Evolutionary conservation across 768 basidiomycete genomes (phyloP), one percentile per base, ranked within the genome.

Genomic region (Lepiota brunneoincarnata): DNA sequence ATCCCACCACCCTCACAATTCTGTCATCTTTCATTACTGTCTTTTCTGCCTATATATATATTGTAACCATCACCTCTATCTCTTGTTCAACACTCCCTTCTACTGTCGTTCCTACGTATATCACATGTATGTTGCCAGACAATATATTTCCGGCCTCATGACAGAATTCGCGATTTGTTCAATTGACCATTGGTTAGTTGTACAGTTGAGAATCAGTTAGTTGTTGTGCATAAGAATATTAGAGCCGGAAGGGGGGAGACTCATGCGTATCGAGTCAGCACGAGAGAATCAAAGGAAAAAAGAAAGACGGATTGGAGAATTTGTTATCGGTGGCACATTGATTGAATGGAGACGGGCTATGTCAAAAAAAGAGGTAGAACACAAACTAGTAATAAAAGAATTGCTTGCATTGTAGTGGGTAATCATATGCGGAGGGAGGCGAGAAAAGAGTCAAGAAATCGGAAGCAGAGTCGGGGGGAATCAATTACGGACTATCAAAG

Each of bases 401-500:
- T 49, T 35, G 47, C 37, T 40, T 49, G 53, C 17, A 49, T 49
- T 49, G 48, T n/a, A 24, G 35, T 41, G 23, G 49, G 9, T 17
- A n/a, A 39, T 50, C 38, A 21, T 41, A 49, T 40, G 42, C 26
- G 35, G 31, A n/a, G 31, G 17, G 44, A 56, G 21, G 44, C 18
- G 28, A 35, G 35, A 44, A 50, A 46, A 18, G 28, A 35, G 50
- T 34, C 14, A 36, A 36, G 39, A 41, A 34, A 50, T 41, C 52
- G 44, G 15, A 37, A 28, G 15, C 48, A 36, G 34, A 42, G 42
- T 24, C 17, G 10, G 24, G 26, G 43, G 31, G 46, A 44, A 48
- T 55, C 37, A 43, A 59, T 48, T 49, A 55, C 39, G 28, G 47
- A 59, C 17, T 57, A 58, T 55, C 58, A 39, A 45, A 46, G 38